Evolutionary conservation across 306 rosid genomes (phyloP).

Genomic region (Trifolium pratense): DNA sequence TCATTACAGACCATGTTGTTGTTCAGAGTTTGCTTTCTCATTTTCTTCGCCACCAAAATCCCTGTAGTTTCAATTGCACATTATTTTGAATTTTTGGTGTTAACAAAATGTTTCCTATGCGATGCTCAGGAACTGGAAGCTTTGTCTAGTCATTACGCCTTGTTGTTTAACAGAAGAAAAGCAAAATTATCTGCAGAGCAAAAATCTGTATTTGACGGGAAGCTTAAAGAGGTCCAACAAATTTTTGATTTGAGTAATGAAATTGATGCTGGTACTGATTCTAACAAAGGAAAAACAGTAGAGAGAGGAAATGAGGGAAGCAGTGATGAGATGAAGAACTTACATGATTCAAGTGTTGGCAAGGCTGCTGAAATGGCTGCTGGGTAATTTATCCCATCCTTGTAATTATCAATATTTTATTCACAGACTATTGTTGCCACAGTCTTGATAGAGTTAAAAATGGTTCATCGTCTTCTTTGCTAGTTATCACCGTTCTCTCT

Average conservation of each 20-base stretch:
- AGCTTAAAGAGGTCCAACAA: slow-evolving; percentile 89
- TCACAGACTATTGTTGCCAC: slow-evolving; percentile 7
- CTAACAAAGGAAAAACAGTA: slow-evolving; percentile 77
- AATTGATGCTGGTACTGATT: slow-evolving; percentile 61
- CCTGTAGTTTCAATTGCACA: slow-evolving; percentile 2
- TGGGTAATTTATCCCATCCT: slow-evolving; percentile 60
- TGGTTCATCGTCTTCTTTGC: slow-evolving; percentile 29
- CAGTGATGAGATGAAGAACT: slow-evolving; percentile 74
- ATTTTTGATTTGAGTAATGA: slow-evolving; percentile 73
- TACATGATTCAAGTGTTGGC: slow-evolving; percentile 86
- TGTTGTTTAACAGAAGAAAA: slow-evolving; percentile 85
- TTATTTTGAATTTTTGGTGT: slow-evolving; percentile 24
- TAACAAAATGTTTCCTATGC: slow-evolving; percentile 35
- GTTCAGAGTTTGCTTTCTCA: slow-evolving; percentile 16
- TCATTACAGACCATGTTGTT: not conserved
- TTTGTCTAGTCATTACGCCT: slow-evolving; percentile 84
- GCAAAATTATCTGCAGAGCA: slow-evolving; percentile 75
- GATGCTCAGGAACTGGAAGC: slow-evolving; percentile 87
- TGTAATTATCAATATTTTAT: slow-evolving; percentile 27
- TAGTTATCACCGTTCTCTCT: slow-evolving; percentile 17
- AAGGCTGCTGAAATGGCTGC: slow-evolving; percentile 99
- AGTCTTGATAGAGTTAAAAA: slow-evolving; percentile 10
- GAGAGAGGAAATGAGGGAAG: slow-evolving; percentile 70
- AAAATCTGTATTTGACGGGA: slow-evolving; percentile 76
- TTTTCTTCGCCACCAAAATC: not conserved